These are phyloP conservation scores for Nothophoma quercina DNA, from an alignment of 2,329 filamentous ascomycete genomes.

Conservation along the genomic window DNA sequence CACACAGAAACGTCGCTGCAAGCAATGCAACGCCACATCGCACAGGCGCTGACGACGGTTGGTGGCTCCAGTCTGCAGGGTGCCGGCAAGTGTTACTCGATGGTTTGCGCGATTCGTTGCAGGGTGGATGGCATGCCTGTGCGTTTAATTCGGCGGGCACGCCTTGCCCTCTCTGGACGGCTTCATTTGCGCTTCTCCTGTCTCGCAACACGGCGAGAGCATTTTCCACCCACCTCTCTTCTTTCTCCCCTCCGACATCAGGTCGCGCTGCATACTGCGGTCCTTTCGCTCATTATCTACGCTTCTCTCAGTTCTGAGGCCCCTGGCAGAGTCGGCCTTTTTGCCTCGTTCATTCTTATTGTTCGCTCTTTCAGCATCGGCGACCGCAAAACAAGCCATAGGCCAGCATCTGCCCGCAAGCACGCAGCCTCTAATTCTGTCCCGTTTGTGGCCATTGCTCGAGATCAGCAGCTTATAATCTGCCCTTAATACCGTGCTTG, in stretches of 20 bases:
- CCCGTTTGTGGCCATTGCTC: conserved; percentile 31
- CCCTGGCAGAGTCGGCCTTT: conserved; percentile 41
- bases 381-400: conserved; percentile 43
- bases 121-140: conserved; percentile 32
- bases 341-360: conserved; percentile 50
- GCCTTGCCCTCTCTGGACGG: conserved; percentile 35
- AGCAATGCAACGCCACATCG: conserved; percentile 31
- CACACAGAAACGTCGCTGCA: conserved; percentile 24
- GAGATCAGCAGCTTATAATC: conserved; percentile 25
- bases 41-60: conserved; percentile 27
- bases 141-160: conserved; percentile 37
- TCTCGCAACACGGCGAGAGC: conserved; percentile 31
- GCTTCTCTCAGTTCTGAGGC: conserved; percentile 44
- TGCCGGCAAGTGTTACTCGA: conserved; percentile 22
- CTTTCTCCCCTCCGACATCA: conserved; percentile 37
- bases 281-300: conserved; percentile 48
- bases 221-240: conserved; percentile 42
- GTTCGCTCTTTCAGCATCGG: conserved; percentile 49
- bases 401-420: conserved; percentile 32
- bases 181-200: conserved; percentile 49
- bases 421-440: conserved; percentile 34
- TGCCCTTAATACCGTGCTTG: conserved; percentile 24
- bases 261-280: conserved; percentile 42
- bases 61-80: conserved; percentile 17
- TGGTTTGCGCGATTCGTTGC: conserved; percentile 20